phyloP scores from a whole-genome alignment of 2,329 filamentous ascomycete species.

The Phoma herbarum region DNA sequence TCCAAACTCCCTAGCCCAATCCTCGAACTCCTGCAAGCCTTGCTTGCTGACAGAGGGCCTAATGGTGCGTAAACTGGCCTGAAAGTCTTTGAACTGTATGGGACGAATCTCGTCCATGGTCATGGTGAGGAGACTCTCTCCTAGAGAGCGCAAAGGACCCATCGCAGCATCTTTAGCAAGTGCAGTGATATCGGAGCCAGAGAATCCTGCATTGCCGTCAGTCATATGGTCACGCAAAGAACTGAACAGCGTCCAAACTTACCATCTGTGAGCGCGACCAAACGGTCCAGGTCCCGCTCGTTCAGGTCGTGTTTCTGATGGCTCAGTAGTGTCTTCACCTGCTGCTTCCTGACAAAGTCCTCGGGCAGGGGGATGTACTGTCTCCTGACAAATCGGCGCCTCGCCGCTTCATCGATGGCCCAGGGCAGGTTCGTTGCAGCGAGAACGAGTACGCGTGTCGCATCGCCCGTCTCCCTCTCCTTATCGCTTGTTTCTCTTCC shows the following conservation, averaged over 20 bases:
- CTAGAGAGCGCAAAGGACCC: slow-evolving; percentile 89
- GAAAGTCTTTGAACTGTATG: slow-evolving; percentile 83
- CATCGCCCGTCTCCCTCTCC: slow-evolving; percentile 77
- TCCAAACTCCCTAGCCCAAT: slow-evolving; percentile 93
- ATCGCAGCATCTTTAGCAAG: slow-evolving; percentile 97
- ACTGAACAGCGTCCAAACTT: slow-evolving; percentile 24
- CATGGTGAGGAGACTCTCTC: slow-evolving; percentile 88
- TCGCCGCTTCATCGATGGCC: slow-evolving; percentile 96
- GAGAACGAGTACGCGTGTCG: slow-evolving; percentile 87
- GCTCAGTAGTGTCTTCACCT: slow-evolving; percentile 80
- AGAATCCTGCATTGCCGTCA: slow-evolving; percentile 74
- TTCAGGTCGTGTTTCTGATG: slow-evolving; percentile 86
- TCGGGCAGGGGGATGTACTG: slow-evolving; percentile 98
- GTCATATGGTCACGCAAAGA: background rate
- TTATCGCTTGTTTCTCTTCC: slow-evolving; percentile 75
- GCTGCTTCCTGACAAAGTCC: slow-evolving; percentile 77
- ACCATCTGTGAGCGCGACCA: slow-evolving; percentile 89
- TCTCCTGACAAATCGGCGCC: slow-evolving; percentile 86
- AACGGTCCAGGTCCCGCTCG: slow-evolving; percentile 72
- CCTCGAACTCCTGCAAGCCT: slow-evolving; percentile 87
- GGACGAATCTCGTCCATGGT: slow-evolving; percentile 93
- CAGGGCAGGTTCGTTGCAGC: slow-evolving; percentile 96
- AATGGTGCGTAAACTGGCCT: slow-evolving; percentile 83
- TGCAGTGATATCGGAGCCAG: slow-evolving; percentile 94
- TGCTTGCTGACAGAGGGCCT: slow-evolving; percentile 87